Conservation (phyloP, 1,284 basidiomycete species). For the Rhodofomes roseus region DNA sequence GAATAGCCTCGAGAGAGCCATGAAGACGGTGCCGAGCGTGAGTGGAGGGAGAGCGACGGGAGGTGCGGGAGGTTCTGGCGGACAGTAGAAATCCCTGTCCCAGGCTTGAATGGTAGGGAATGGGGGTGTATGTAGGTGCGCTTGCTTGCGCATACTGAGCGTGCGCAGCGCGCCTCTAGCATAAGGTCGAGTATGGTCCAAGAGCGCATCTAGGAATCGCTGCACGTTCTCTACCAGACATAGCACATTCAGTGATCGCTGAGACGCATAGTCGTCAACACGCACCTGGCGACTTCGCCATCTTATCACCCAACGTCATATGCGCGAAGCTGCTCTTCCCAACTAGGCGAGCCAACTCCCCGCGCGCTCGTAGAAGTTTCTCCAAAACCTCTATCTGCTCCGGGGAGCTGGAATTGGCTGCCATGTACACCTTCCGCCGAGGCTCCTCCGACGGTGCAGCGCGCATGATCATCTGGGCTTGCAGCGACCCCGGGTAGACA, state of each 20-base stretch:
- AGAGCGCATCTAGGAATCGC: constrained; percentile 77
- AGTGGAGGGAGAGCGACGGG: constrained; percentile 68
- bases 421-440: constrained; percentile 75
- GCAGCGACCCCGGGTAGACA: constrained; percentile 80
- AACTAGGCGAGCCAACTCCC: constrained; percentile 77
- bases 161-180: constrained; percentile 71
- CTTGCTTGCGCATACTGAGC: constrained; percentile 73
- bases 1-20: constrained; percentile 84
- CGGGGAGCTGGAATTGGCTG: constrained; percentile 65
- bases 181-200: constrained; percentile 72
- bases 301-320: constrained; percentile 87
- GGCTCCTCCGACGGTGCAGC: constrained; percentile 83
- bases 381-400: constrained; percentile 76
- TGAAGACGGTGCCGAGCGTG: constrained; percentile 83
- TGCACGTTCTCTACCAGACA: constrained; percentile 69
- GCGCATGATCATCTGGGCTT: constrained; percentile 90
- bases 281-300: constrained; percentile 86
- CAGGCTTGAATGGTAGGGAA: constrained; percentile 79
- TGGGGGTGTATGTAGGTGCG: constrained; percentile 49
- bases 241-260: background rate
- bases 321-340: constrained; percentile 82
- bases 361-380: constrained; percentile 68
- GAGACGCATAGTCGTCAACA: background rate
- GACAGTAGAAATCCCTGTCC: constrained; percentile 91
- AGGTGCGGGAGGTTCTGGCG: constrained; percentile 69